A percentile compares a stretch with the other conserved stretches of the same genome.
Evolutionary conservation across 2,329 filamentous ascomycete genomes (phyloP).

Genomic region (Calonectria naviculata): DNA sequence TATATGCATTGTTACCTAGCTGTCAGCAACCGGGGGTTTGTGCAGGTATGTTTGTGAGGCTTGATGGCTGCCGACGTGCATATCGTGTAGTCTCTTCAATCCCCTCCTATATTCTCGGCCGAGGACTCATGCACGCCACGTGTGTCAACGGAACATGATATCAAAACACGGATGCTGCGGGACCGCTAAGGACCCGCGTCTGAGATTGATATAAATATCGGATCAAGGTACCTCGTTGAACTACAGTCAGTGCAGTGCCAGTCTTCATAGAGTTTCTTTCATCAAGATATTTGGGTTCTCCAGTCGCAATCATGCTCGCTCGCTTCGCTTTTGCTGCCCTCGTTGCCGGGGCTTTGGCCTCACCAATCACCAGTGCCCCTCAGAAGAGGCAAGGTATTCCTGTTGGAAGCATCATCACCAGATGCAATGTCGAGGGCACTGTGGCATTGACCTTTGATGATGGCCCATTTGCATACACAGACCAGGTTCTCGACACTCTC

Average conservation of each 20-base stretch:
- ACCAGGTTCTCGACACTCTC: constrained; percentile 45
- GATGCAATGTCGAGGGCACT: constrained; percentile 37
- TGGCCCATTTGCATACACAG: constrained; percentile 50
- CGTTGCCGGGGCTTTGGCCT: neutral
- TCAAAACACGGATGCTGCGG: neutral
- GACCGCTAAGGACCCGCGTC: neutral
- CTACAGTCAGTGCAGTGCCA: neutral
- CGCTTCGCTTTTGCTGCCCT: neutral
- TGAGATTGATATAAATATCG: constrained; percentile 4
- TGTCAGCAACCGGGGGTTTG: constrained; percentile 2
- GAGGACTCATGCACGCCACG: neutral
- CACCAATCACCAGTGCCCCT: neutral
- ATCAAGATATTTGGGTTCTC: neutral
- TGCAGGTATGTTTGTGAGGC: constrained; percentile 5
- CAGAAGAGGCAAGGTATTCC: constrained; percentile 11
- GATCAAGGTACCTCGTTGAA: neutral
- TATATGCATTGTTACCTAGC: neutral
- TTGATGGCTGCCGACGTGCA: neutral
- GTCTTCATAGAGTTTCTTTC: neutral
- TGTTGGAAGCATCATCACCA: constrained; percentile 30
- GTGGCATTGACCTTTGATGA: constrained; percentile 54
- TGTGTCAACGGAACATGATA: constrained; percentile 3
- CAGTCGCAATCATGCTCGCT: neutral
- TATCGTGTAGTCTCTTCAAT: neutral
- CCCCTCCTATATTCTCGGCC: neutral